Base-by-base conservation (phyloP, 2,329 filamentous ascomycete genomes). In the Lachnellula occidentalis region DNA sequence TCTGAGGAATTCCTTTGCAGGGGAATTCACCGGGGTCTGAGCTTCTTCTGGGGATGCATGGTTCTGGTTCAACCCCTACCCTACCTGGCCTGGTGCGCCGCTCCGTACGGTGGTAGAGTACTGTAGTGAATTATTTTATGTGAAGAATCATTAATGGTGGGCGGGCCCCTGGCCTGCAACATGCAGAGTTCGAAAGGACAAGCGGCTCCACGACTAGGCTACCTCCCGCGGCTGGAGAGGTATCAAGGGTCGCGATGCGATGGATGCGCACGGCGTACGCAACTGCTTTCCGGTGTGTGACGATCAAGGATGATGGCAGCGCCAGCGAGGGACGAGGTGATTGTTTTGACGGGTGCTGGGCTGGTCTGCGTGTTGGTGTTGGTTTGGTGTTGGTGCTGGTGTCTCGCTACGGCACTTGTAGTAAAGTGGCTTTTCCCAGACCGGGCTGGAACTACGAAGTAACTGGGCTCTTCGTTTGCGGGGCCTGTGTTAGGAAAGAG, bases 21-120 rank as follows among this genome's bases (percentile, higher is more conserved):
- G 57, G 51, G 36, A 61, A 62, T 65, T 57, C 56, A 42, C 42
- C 61, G 58, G 65, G 65, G 63, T 63, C 65, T 61, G 64, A 66
- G 65, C 65, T 67, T 66, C 61, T 66, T 63, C 61, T 62, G 64
- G 64, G 65, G 54, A 47, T 17, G 43, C 43, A 45, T 45, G 45
- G 51, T 43, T 53, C 51, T 47, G 8, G 2, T 9, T 31, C 8
- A 11, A 31, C 27, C 27, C n/a, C n/a, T n/a, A n/a, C n/a, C n/a
- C n/a, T n/a, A n/a, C n/a, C n/a, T n/a, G n/a, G n/a, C n/a, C 11
- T 31, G 27, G 8, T 31, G 9, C 27, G 27, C 27, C 27, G 27
- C 27, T 31, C 27, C 27, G 2, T 31, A 31, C 27, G 8, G 27
- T 31, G 27, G 27, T 31, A 31, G 27, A 11, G 27, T 11, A 31